Evolutionary conservation across 257 asterid genomes (phyloP).

Genomic region (Solanum rostratum): DNA sequence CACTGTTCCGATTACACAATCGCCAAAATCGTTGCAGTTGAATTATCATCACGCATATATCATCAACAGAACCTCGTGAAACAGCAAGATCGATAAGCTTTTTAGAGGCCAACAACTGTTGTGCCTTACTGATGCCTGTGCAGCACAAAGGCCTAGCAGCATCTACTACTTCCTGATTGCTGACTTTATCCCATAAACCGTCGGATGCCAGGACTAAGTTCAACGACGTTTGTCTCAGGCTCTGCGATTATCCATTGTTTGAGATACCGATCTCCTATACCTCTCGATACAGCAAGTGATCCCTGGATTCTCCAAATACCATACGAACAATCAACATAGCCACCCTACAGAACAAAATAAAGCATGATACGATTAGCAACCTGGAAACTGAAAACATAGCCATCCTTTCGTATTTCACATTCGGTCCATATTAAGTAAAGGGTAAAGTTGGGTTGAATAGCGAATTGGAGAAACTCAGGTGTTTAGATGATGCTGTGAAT

Average conservation of each 20-base stretch:
- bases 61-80: constrained; percentile 71
- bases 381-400: constrained; percentile 43
- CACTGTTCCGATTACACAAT: background rate
- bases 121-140: constrained; percentile 22
- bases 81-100: constrained; percentile 57
- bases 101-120: constrained; percentile 40
- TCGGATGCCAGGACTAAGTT: constrained; percentile 81
- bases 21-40: constrained; percentile 21
- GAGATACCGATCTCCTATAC: constrained; percentile 75
- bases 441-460: no score
- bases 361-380: background rate
- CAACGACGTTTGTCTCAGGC: constrained; percentile 52
- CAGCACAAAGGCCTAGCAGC: constrained; percentile 44
- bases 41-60: constrained; percentile 62
- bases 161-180: constrained; percentile 80
- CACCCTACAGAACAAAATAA: constrained; percentile 39
- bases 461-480: no score
- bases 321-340: constrained; percentile 52
- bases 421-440: no score
- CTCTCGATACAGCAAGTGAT: constrained; percentile 79
- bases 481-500: no score
- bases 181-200: constrained; percentile 94
- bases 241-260: constrained; percentile 82
- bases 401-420: no score
- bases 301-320: constrained; percentile 81